These are phyloP conservation scores for Tanozyma kutaoensis DNA, from an alignment of 805 yeast genomes.

Conservation along the genomic window DNA sequence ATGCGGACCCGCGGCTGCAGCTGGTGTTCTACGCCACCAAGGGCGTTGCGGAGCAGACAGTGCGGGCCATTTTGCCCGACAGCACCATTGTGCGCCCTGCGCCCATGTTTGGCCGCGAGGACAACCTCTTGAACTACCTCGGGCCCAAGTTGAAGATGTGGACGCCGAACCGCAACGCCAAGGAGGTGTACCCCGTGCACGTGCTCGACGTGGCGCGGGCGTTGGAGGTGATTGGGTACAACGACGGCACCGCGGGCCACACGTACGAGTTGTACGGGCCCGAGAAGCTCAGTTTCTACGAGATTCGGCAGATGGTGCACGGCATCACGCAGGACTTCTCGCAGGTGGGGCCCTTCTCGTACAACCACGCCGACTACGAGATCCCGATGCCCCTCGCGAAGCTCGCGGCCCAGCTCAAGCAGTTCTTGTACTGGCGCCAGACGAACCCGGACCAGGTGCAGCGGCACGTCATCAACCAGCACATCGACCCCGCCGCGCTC, in stretches of 20 bases:
- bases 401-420: constrained; percentile 29
- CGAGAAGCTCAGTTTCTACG: constrained; percentile 45
- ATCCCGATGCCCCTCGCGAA: constrained; percentile 33
- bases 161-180: constrained; percentile 53
- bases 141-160: constrained; percentile 45
- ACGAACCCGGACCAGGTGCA: constrained; percentile 63
- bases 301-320: constrained; percentile 60
- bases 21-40: constrained; percentile 70
- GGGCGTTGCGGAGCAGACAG: constrained; percentile 65
- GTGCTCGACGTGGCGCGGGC: constrained; percentile 69
- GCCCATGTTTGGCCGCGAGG: constrained; percentile 67
- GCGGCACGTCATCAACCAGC: constrained; percentile 60
- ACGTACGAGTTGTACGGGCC: constrained; percentile 64
- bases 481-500: constrained; percentile 42
- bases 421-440: constrained; percentile 29
- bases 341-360: constrained; percentile 30
- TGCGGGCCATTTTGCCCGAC: constrained; percentile 53
- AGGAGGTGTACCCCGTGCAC: constrained; percentile 58
- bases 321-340: constrained; percentile 40
- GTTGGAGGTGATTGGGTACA: constrained; percentile 65
- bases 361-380: constrained; percentile 27
- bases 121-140: constrained; percentile 49
- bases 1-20: constrained; percentile 54
- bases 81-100: constrained; percentile 80
- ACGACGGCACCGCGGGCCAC: constrained; percentile 69